Evolutionary conservation across 2,329 filamentous ascomycete species (phyloP).

Genomic region (Hirsutella minnesotensis): DNA sequence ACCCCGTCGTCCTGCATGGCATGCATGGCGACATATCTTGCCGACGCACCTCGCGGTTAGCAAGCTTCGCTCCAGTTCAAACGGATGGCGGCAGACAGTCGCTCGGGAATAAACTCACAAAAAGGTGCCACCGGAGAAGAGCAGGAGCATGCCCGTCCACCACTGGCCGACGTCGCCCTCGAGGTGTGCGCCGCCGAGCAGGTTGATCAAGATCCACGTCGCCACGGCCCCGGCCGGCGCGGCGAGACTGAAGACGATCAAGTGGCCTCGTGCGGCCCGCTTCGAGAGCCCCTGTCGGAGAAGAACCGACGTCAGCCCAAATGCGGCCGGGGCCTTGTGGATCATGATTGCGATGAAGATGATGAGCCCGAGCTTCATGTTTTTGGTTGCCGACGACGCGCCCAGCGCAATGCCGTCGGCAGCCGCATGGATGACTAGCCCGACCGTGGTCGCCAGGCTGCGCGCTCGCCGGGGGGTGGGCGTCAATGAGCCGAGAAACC

Average conservation of each 20-base stretch:
- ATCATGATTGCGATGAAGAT: constrained; percentile 96
- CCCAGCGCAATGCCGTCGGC: constrained; percentile 95
- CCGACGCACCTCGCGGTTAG: not conserved
- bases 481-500: constrained; percentile 46
- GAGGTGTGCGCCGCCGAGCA: constrained; percentile 52
- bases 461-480: constrained; percentile 47
- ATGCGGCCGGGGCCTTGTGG: constrained; percentile 92
- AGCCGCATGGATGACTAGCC: constrained; percentile 89
- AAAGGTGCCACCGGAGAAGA: constrained; percentile 96
- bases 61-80: too few relatives aligned
- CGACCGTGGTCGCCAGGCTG: constrained; percentile 74
- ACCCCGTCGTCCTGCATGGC: constrained; percentile 75
- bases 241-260: constrained; percentile 84
- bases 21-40: constrained; percentile 93
- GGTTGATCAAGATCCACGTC: constrained; percentile 69
- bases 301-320: constrained; percentile 82
- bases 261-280: constrained; percentile 68
- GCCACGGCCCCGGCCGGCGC: constrained; percentile 75
- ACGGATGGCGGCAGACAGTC: not conserved
- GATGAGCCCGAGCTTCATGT: constrained; percentile 71
- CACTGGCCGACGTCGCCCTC: constrained; percentile 57
- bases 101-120: constrained; percentile 47
- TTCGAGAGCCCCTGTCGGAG: constrained; percentile 87
- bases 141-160: constrained; percentile 82
- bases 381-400: constrained; percentile 66